These are phyloP conservation scores for Calophaca sinica DNA, from an alignment of 306 rosid genomes.

Conservation along the genomic window DNA sequence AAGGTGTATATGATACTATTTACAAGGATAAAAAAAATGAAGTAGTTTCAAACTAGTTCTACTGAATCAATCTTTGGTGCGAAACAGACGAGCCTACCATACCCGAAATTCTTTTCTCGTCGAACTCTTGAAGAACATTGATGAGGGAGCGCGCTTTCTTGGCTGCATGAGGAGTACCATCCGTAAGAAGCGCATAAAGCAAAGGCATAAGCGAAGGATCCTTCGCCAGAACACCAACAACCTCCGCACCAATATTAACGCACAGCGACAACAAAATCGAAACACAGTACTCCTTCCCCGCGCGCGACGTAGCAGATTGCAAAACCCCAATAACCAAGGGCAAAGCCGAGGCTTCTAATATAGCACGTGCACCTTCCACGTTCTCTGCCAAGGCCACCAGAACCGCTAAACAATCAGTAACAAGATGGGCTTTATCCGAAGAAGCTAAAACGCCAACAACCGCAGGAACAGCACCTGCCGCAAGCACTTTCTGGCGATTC, in stretches of 20 bases:
- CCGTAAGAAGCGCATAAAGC: conserved; percentile 59
- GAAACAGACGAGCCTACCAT: conserved; percentile 43
- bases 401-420: conserved; percentile 62
- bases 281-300: conserved; percentile 63
- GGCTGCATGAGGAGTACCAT: conserved; percentile 60
- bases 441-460: conserved; percentile 51
- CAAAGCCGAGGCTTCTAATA: conserved; percentile 46
- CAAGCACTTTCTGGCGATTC: conserved; percentile 58
- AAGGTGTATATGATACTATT: background rate
- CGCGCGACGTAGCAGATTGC: conserved; percentile 33
- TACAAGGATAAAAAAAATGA: background rate
- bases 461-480: conserved; percentile 57
- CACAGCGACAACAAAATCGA: conserved; percentile 67
- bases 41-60: conserved; percentile 21
- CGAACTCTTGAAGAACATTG: conserved; percentile 55
- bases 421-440: conserved; percentile 50
- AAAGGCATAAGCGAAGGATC: conserved; percentile 55
- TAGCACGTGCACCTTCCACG: conserved; percentile 54
- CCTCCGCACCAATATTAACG: conserved; percentile 56
- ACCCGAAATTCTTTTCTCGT: conserved; percentile 43
- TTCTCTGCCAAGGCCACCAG: conserved; percentile 59
- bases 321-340: conserved; percentile 39
- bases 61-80: conserved; percentile 32
- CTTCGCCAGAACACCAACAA: conserved; percentile 50
- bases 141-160: conserved; percentile 71